phyloP scores from a whole-genome alignment of 768 basidiomycete genomes.

The Calocybe cyanea region DNA sequence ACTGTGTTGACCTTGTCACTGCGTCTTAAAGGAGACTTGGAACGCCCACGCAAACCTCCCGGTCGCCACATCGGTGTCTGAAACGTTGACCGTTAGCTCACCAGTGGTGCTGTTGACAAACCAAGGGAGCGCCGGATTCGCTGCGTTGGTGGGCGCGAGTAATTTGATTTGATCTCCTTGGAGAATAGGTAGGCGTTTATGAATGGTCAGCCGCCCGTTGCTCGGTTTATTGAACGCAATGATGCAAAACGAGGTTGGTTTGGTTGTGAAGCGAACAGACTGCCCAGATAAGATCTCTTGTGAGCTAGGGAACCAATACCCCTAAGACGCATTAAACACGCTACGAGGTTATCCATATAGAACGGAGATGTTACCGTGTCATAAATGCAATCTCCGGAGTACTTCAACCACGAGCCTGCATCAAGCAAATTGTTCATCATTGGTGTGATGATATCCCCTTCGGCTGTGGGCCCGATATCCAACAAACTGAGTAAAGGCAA shows the following conservation, averaged over 20 bases:
- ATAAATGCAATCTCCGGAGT: slow-evolving; percentile 49
- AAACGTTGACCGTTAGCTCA: slow-evolving; percentile 22
- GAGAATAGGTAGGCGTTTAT: slow-evolving; percentile 38
- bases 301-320: slow-evolving; percentile 45
- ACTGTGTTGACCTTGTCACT: not conserved
- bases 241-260: slow-evolving; percentile 48
- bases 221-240: slow-evolving; percentile 37
- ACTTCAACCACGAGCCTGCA: slow-evolving; percentile 50
- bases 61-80: slow-evolving; percentile 9
- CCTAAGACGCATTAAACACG: slow-evolving; percentile 20
- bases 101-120: slow-evolving; percentile 23
- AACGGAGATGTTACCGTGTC: slow-evolving; percentile 35
- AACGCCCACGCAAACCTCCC: slow-evolving; percentile 25
- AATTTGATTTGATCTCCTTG: slow-evolving; percentile 38
- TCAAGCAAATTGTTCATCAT: slow-evolving; percentile 44
- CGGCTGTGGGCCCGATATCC: slow-evolving; percentile 52
- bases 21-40: slow-evolving; percentile 15
- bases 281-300: slow-evolving; percentile 29
- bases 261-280: slow-evolving; percentile 44
- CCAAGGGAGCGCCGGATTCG: slow-evolving; percentile 24
- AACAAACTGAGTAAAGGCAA: slow-evolving; percentile 32
- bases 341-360: no score
- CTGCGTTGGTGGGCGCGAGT: slow-evolving; percentile 28
- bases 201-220: slow-evolving; percentile 30
- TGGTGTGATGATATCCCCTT: slow-evolving; percentile 47